These are phyloP conservation scores for Euptelea pleiosperma DNA, from an alignment of 164 flowering plant species.

Conservation along the genomic window DNA sequence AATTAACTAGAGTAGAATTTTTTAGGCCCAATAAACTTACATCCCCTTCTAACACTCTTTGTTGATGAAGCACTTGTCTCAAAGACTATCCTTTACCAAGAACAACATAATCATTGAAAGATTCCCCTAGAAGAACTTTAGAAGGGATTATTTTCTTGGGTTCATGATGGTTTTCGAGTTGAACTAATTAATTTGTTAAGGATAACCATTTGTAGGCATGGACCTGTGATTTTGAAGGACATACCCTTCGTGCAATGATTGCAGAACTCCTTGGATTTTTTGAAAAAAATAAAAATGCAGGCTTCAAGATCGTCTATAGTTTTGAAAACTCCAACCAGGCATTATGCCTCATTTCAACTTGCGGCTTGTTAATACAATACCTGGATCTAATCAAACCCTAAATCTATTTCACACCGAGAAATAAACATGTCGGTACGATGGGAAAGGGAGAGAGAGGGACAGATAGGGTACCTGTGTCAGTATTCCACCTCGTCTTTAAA, in stretches of 20 bases:
- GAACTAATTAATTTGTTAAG: constrained; percentile 1
- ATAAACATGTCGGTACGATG: too few species aligned
- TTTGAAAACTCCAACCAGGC: constrained; percentile 81
- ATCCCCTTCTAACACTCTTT: constrained; percentile 61
- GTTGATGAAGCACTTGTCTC: constrained; percentile 82
- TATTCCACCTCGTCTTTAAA: too few species aligned
- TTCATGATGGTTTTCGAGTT: not conserved
- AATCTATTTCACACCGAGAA: too few species aligned
- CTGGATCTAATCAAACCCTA: too few species aligned
- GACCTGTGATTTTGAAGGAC: constrained; percentile 58
- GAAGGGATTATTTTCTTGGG: constrained; percentile 59
- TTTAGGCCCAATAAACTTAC: constrained; percentile 29
- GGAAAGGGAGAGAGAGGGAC: too few species aligned
- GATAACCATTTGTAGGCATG: constrained; percentile 42
- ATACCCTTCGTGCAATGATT: constrained; percentile 59
- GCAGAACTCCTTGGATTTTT: constrained; percentile 64
- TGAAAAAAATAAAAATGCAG: constrained; percentile 70
- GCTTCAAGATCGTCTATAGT: constrained; percentile 71
- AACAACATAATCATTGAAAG: constrained; percentile 52
- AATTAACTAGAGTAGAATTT: not conserved
- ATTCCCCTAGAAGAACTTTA: constrained; percentile 85
- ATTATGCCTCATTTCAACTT: constrained; percentile 54
- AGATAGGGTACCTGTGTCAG: too few species aligned
- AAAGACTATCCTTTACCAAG: constrained; percentile 93
- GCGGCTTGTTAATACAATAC: constrained; percentile 57